Base-by-base conservation (phyloP, 257 asterid species). In the Rehmannia glutinosa region DNA sequence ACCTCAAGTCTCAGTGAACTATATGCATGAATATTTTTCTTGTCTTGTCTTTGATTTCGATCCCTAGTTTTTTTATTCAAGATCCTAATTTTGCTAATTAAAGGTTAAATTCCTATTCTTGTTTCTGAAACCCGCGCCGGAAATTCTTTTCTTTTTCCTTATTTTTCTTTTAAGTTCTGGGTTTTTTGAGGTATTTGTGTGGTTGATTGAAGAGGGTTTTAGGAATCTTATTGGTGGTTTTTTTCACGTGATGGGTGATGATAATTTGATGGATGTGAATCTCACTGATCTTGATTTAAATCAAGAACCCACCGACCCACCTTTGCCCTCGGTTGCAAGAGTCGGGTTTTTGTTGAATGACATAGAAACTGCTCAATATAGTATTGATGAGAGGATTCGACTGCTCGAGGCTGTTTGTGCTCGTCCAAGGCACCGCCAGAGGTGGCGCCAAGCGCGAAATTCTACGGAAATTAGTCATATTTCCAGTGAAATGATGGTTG, bases 361-460 rank as follows among this genome's bases (percentile, higher is more conserved):
- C 32, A 60, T 79, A 74, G 88, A 75, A 52, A 35, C 75, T 49
- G 78, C 82, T 21, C 81, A 78, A 54, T 77, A 58, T 28, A 67
- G 81, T 67, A 84, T 87, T 24, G 82, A 81, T 56, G 84, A 81
- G 70, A 77, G 96, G 20, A 77, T 89, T 60, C 80, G 87, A 8
- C 84, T 81, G 74, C 87, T 89, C 10, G 88, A 83, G 77, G 84
- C 77, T 38, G 88, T 84, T 19, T 60, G 80, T 8, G 75, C 77
- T 73, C 78, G 87, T 65, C 81, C 85, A 21, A 73, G 82, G 78
- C 80, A 71, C 53, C 80, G 84, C 56, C 80, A 77, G 45, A 70
- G 85, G 46, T 68, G 72, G 85, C 82, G 67, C 56, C 75, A 46
- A 9, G 74, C 46, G 3, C 80, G 64, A 27, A 51, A 57, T 41